Evolutionary conservation across 169 alveolate species (phyloP), one percentile per base, ranked within the genome.

Genomic region (Babesia ovata): DNA sequence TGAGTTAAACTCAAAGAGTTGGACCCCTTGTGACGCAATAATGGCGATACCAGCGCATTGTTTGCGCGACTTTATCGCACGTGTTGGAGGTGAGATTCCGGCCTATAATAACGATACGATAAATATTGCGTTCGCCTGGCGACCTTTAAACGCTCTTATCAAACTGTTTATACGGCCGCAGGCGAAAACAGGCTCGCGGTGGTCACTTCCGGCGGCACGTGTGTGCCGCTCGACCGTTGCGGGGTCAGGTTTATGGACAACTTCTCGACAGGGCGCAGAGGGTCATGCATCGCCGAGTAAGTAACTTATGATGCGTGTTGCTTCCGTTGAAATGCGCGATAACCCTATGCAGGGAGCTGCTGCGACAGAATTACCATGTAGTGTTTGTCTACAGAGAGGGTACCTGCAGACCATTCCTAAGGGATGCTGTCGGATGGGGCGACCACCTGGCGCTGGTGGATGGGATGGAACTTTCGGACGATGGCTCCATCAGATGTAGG

Each of bases 221-320:
- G 62, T 33, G 84, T 73, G n/a, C 66, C 65, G 14, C 60, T 73
- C 49, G 84, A 73, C 66, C n/a, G 44, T 3, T 50, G 26, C 12
- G 84, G 84, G 21, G 69, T 73, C 52, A 28, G 84, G 26, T 60
- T 29, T 69, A 22, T 63, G n/a, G 85, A 75, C 48, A 75, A 62
- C 85, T 62, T 75, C 70, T 62, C 85, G 12, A 61, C 75, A 9
- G 84, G 84, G 24, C 26, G 48, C 13, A 58, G 84, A 57, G 84
- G 84, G 21, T 59, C 84, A 10, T 53, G 66, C 19, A 29, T 73
- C 26, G 66, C 84, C 61, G 84, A 73, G 84, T 73, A 52, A 48
- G 74, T 61, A 1, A 3, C 24, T 11, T 21, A 26, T 6, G 21
- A 13, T n/a, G 29, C 12, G 24, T 29, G 22, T 26, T 29, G 24